These are phyloP conservation scores for Kwoniella botswanensis DNA, from an alignment of 768 basidiomycete genomes.

Conservation along the genomic window DNA sequence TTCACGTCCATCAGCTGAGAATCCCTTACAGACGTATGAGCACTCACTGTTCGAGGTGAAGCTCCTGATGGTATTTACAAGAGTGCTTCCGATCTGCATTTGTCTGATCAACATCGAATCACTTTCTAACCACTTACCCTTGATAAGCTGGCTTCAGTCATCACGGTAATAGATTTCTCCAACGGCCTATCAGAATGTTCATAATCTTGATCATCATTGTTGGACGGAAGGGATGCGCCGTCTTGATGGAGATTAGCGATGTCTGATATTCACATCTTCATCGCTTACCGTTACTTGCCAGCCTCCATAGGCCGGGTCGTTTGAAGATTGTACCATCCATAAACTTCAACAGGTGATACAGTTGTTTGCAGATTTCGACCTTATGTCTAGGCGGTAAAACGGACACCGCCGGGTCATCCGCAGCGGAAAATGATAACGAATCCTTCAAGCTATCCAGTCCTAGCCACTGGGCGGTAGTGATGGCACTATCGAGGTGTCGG, in stretches of 20 bases:
- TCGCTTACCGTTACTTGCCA: slow-evolving; percentile 10
- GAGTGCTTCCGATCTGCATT: slow-evolving; percentile 7
- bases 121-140: slow-evolving; percentile 11
- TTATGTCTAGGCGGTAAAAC: neutral
- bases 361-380: slow-evolving; percentile 20
- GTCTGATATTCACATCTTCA: neutral
- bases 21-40: neutral
- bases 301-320: slow-evolving; percentile 20
- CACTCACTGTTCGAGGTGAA: neutral
- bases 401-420: slow-evolving; percentile 8
- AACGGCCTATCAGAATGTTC: neutral
- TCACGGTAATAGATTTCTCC: neutral
- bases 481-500: slow-evolving; percentile 25
- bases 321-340: slow-evolving; percentile 26
- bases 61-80: neutral
- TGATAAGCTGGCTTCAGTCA: slow-evolving; percentile 20
- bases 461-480: slow-evolving; percentile 26
- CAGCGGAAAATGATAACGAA: neutral
- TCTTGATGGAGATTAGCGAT: neutral
- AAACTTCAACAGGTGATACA: slow-evolving; percentile 26
- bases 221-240: neutral
- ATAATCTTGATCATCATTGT: slow-evolving; percentile 11
- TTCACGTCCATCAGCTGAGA: neutral
- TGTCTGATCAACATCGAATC: neutral
- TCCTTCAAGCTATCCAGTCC: slow-evolving; percentile 7